Base-by-base conservation (phyloP, 129 eudicot genomes). In the Logfia minima region DNA sequence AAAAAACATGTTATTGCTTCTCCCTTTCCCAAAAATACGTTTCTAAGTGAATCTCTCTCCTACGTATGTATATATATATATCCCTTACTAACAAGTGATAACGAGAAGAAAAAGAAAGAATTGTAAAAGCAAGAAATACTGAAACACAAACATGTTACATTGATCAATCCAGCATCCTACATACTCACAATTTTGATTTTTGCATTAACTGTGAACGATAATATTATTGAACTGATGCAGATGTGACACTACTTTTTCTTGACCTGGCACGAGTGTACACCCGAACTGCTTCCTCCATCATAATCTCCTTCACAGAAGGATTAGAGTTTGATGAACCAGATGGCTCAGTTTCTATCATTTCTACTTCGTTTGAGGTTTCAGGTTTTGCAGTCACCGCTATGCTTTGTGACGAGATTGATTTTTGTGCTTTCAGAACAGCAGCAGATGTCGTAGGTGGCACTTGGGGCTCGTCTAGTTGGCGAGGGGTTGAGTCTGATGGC, bases 241-340 rank as follows among this genome's bases (percentile, higher is more conserved):
- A 48, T 14, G 70, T 29, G 10, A 61, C 74, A 28, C 84, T 81
- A 18, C 77, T 70, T 75, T 79, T 88, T 83, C 98, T 88, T 41
- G 74, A 92, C 77, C 96, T 88, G 3, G 78, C 85, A 72, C 88
- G 86, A 16, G 94, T 85, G 66, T 81, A 59, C 9, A 83, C 88
- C 35, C 84, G 81, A 68, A 43, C 74, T 16, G 80, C 73, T 70
- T 87, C 98, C 65, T 88, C 96, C 84, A 86, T 75, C 11, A 82
- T 77, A 8, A 83, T 77, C 55, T 93, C 96, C 72, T 68, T 68
- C 26, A 68, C 72, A 1, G 55, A 19, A n/a, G 83, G 79, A 59
- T 66, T 77, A 34, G 75, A 13, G 70, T 61, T 58, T 78, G 86
- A 59, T 8, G 88, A 53, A n/a, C 61, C 21, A 14, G 70, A 76